A percentile compares a stretch with the other conserved stretches of the same genome.
phyloP scores from a whole-genome alignment of 805 yeast species.

The Cephaloascus fragrans region DNA sequence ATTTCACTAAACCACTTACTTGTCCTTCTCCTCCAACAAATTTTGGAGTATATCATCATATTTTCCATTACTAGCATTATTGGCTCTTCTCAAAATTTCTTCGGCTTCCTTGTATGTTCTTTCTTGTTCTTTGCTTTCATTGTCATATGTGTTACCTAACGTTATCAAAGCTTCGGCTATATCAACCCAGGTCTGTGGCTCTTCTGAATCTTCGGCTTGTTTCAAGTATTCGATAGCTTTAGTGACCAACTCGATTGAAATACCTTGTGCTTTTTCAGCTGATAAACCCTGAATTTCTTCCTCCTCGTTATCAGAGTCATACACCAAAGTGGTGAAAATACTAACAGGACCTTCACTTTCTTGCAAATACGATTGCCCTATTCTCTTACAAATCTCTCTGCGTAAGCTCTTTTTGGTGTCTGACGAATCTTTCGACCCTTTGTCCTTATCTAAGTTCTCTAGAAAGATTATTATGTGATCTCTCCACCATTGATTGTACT shows the following conservation, averaged over 20 bases:
- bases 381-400: slow-evolving; percentile 31
- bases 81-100: slow-evolving; percentile 55
- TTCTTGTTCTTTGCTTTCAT: slow-evolving; percentile 62
- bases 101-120: slow-evolving; percentile 62
- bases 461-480: slow-evolving; percentile 26
- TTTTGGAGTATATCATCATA: slow-evolving; percentile 56
- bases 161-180: slow-evolving; percentile 81
- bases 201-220: slow-evolving; percentile 56
- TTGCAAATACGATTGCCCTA: slow-evolving; percentile 56
- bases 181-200: slow-evolving; percentile 74
- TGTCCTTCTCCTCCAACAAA: slow-evolving; percentile 15
- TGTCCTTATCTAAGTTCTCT: slow-evolving; percentile 15
- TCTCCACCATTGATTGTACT: slow-evolving; percentile 50
- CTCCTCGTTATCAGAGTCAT: slow-evolving; percentile 41
- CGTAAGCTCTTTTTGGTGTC: slow-evolving; percentile 10
- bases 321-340: slow-evolving; percentile 45
- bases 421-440: neutral
- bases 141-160: slow-evolving; percentile 62
- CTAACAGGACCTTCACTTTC: slow-evolving; percentile 55
- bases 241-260: slow-evolving; percentile 36
- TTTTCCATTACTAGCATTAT: slow-evolving; percentile 72
- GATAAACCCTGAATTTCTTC: slow-evolving; percentile 25
- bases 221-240: slow-evolving; percentile 50
- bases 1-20: no score
- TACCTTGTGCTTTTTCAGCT: slow-evolving; percentile 32